Base-by-base conservation (phyloP, 1,139 yeast genomes). In the Suhomyces kunorum region DNA sequence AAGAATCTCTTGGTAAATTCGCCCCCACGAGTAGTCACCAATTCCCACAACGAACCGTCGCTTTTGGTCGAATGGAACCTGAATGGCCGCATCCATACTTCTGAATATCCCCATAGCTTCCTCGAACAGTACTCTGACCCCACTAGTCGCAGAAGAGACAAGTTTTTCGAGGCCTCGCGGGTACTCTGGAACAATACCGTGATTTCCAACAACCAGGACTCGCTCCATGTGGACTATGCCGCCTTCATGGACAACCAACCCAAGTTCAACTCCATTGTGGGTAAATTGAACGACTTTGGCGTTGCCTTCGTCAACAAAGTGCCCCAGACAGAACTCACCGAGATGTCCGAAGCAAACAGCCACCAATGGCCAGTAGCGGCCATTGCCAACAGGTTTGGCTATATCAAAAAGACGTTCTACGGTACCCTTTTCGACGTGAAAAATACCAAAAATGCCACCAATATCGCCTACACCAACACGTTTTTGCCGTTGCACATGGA, bases 401-500 rank as follows among this genome's bases (percentile, higher is more conserved):
- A 85, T 49, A 69, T 86, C 43, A 83, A 82, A 51, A 71, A 76
- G 45, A 86, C 95, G 0, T 83, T 87, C 51, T 85, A 85, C 54
- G 95, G 95, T 1, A 71, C 78, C 2, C 67, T 82, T 3, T 87
- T 87, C 65, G 87, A 86, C 54, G 92, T 86, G 5, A 74, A 71
- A 41, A 78, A 80, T 28, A 61, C 62, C 33, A 74, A 78, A 8
- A 62, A 74, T 20, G 86, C 92, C n/a, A 79, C 75, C 40, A 85
- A 87, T 49, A 82, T 86, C 36, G 94, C 94, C 1, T 80, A 84
- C 53, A 83, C 94, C 3, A 71, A 74, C 36, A 74, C 74, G 2
- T 80, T 79, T 48, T 68, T 87, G 39, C 92, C 92, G 4, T 67
- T 87, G 42, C 95, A 87, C 54, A 86, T 84, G 87, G 95, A 87